These are phyloP conservation scores for Penicillium digitatum DNA, from an alignment of 2,329 filamentous ascomycete species.

Conservation along the genomic window DNA sequence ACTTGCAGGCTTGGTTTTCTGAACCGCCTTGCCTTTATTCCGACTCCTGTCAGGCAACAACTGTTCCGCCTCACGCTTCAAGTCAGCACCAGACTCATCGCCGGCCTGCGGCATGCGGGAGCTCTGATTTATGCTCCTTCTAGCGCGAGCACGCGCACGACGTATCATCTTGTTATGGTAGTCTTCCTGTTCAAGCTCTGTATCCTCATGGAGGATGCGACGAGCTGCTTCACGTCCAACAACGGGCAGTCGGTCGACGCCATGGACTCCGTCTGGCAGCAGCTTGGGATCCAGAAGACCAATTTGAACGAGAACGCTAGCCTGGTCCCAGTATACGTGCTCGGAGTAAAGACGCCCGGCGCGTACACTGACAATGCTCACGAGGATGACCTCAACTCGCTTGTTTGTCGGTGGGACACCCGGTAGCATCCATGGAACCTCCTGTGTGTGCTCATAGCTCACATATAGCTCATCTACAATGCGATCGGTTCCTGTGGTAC, in stretches of 20 bases:
- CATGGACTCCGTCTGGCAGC: conserved; percentile 46
- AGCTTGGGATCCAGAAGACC: conserved; percentile 56
- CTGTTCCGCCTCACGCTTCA: conserved; percentile 22
- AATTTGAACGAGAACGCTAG: conserved; percentile 56
- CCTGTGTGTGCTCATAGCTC: conserved; percentile 54
- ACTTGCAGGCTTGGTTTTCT: conserved; percentile 6
- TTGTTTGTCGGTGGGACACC: conserved; percentile 55
- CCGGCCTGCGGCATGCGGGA: conserved; percentile 13
- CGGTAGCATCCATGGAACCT: conserved; percentile 58
- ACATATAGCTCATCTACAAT: conserved; percentile 60
- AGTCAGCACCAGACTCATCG: conserved; percentile 27
- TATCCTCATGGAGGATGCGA: conserved; percentile 40
- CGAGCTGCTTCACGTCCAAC: conserved; percentile 40
- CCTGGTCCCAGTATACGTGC: conserved; percentile 61
- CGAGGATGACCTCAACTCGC: conserved; percentile 54
- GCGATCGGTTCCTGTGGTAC: conserved; percentile 56
- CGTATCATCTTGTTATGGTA: conserved; percentile 36
- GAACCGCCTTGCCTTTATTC: conserved; percentile 24
- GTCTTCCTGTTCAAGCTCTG: conserved; percentile 31
- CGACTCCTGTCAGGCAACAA: conserved; percentile 7
- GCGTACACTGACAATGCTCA: conserved; percentile 54
- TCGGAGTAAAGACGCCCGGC: conserved; percentile 55
- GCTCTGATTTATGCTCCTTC: conserved; percentile 5
- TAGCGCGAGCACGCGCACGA: conserved; percentile 19
- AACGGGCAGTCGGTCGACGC: conserved; percentile 40